phyloP scores from a whole-genome alignment of 2,329 filamentous ascomycete species.

The Alternaria triticina region DNA sequence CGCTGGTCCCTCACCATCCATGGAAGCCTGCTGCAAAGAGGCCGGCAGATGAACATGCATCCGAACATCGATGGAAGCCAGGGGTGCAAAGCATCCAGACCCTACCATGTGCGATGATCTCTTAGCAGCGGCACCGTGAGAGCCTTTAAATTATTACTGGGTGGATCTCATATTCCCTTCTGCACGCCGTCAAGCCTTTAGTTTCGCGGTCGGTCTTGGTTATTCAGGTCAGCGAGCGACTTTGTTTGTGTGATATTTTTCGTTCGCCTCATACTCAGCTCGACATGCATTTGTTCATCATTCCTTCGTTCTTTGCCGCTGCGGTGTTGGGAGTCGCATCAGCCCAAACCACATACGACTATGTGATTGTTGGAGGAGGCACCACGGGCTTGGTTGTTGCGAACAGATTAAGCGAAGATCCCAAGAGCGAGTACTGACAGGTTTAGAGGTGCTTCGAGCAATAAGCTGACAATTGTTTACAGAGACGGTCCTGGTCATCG shows the following conservation, averaged over 20 bases:
- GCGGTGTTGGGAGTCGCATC: background rate
- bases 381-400: slow-evolving; percentile 27
- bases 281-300: background rate
- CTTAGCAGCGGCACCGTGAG: background rate
- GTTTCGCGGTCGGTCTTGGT: background rate
- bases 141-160: background rate
- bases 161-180: background rate
- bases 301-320: background rate
- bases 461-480: background rate
- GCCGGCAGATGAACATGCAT: background rate
- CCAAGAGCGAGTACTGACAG: background rate
- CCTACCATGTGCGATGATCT: background rate
- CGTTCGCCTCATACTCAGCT: background rate
- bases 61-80: background rate
- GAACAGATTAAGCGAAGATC: slow-evolving; percentile 25
- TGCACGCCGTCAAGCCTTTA: background rate
- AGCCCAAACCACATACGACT: slow-evolving; percentile 22
- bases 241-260: background rate
- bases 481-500: slow-evolving; percentile 27
- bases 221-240: background rate
- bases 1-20: background rate
- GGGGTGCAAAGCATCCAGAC: too few species aligned
- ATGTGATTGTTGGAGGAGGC: slow-evolving; percentile 34
- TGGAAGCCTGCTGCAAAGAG: background rate
- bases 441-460: background rate